Evolutionary conservation across 257 asterid species (phyloP).

Genomic region (Penstemon davidsonii): DNA sequence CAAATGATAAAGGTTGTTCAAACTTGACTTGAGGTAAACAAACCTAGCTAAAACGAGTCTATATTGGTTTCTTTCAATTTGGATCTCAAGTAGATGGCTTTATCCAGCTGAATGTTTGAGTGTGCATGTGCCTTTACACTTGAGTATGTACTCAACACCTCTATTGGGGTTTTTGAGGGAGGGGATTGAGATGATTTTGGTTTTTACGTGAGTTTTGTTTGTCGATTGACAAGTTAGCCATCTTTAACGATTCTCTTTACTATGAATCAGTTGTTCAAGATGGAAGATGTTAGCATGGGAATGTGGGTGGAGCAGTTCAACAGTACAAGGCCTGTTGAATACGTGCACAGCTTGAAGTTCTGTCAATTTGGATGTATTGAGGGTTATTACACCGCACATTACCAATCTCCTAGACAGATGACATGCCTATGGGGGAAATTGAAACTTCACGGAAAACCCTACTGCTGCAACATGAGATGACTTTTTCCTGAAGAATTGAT

Average conservation of each 20-base stretch:
- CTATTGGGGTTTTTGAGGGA: not conserved
- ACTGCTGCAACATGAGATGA: conserved; percentile 91
- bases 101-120: too few species aligned
- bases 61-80: too few species aligned
- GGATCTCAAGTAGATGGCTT: too few species aligned
- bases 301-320: conserved; percentile 93
- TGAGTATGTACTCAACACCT: not conserved
- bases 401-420: conserved; percentile 95
- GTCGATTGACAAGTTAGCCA: conserved; percentile 8
- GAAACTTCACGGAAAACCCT: conserved; percentile 55
- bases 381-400: conserved; percentile 81
- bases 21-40: too few species aligned
- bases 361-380: conserved; percentile 91
- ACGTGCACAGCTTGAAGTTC: conserved; percentile 82
- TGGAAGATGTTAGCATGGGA: conserved; percentile 99
- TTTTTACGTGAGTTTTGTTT: not conserved
- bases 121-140: not conserved
- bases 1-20: too few species aligned
- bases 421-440: conserved; percentile 87
- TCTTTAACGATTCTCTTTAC: conserved; percentile 12
- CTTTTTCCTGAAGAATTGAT: not conserved
- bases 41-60: too few species aligned
- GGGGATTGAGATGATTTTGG: not conserved
- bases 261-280: conserved; percentile 73
- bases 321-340: conserved; percentile 57